A percentile compares a stretch with the other conserved stretches of the same genome.
Evolutionary conservation across 345 rosid species (phyloP).

Genomic region (Toxicodendron radicans): DNA sequence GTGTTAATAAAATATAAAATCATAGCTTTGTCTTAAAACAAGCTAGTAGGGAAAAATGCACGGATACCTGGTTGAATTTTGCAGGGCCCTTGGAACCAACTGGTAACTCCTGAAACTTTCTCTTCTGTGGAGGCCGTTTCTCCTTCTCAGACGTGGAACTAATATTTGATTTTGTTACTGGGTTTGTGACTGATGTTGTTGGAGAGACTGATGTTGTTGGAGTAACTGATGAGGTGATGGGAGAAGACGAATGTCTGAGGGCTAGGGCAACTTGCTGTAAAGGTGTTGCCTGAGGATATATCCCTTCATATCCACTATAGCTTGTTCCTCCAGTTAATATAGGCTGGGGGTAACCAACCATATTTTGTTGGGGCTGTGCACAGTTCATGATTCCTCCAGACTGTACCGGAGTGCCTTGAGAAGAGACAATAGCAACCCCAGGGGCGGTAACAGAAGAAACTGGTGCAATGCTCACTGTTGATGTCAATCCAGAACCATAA

Average conservation of each 20-base stretch:
- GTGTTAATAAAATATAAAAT: background rate
- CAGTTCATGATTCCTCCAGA: conserved; percentile 37
- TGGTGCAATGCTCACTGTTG: conserved; percentile 33
- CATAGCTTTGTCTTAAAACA: conserved; percentile 15
- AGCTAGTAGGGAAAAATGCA: conserved; percentile 8
- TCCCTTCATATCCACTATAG: conserved; percentile 83
- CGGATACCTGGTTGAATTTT: conserved; percentile 59
- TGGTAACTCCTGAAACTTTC: conserved; percentile 91
- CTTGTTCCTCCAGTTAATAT: conserved; percentile 65
- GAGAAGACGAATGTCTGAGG: conserved; percentile 71
- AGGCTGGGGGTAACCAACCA: conserved; percentile 52
- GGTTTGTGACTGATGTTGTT: conserved; percentile 26
- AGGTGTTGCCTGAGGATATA: conserved; percentile 94
- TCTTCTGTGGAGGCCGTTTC: conserved; percentile 50
- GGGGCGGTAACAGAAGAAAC: conserved; percentile 38
- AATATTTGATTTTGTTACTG: conserved; percentile 29
- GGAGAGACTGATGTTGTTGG: conserved; percentile 20
- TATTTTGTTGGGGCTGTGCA: conserved; percentile 38
- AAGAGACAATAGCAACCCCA: conserved; percentile 38
- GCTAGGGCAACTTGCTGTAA: conserved; percentile 90
- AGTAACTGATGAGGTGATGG: conserved; percentile 42
- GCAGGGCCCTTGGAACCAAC: conserved; percentile 45
- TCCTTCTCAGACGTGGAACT: conserved; percentile 48
- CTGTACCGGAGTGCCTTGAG: conserved; percentile 42
- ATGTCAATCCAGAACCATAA: conserved; percentile 42